Conservation (phyloP, 2,329 filamentous ascomycete genomes). For the Ascocoryne sarcoides region DNA sequence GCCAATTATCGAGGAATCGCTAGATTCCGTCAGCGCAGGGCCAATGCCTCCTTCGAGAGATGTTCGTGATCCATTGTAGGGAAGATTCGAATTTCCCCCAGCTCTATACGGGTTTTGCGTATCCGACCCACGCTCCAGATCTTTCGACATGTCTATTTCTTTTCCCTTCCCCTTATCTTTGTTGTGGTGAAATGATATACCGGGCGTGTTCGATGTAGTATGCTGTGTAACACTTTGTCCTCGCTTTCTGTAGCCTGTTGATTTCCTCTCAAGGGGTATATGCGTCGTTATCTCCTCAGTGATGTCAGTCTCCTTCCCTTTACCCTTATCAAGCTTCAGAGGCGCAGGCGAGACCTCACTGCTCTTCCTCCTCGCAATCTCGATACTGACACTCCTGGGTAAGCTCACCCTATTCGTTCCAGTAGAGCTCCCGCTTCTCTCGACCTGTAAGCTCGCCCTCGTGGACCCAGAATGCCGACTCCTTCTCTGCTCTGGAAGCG, state of each 20-base stretch:
- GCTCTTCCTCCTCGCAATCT: constrained; percentile 23
- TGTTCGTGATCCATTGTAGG: constrained; percentile 19
- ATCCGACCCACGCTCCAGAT: constrained; percentile 26
- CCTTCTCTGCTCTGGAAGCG: constrained; percentile 46
- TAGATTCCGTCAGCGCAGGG: constrained; percentile 28
- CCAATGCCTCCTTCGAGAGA: constrained; percentile 25
- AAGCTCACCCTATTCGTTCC: constrained; percentile 25
- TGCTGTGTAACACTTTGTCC: constrained; percentile 12
- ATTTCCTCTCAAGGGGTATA: constrained; percentile 7
- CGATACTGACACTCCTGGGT: constrained; percentile 27
- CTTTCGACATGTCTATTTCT: constrained; percentile 19
- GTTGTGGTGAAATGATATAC: constrained; percentile 15
- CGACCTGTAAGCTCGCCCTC: constrained; percentile 36
- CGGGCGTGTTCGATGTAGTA: constrained; percentile 4
- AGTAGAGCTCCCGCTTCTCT: constrained; percentile 32
- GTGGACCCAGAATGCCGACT: constrained; percentile 40
- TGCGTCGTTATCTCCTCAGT: constrained; percentile 5
- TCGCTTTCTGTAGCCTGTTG: constrained; percentile 12
- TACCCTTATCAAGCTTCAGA: constrained; percentile 22
- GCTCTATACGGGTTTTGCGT: constrained; percentile 15
- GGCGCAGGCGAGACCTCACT: constrained; percentile 16
- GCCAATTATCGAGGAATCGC: constrained; percentile 27
- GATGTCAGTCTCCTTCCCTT: constrained; percentile 20
- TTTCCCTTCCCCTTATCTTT: constrained; percentile 17
- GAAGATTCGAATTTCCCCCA: constrained; percentile 17